Percentiles rank a stretch among this genome's conserved stretches.
Conservation (phyloP, 441 rosid genomes). For the Dalechampia spathulata region DNA sequence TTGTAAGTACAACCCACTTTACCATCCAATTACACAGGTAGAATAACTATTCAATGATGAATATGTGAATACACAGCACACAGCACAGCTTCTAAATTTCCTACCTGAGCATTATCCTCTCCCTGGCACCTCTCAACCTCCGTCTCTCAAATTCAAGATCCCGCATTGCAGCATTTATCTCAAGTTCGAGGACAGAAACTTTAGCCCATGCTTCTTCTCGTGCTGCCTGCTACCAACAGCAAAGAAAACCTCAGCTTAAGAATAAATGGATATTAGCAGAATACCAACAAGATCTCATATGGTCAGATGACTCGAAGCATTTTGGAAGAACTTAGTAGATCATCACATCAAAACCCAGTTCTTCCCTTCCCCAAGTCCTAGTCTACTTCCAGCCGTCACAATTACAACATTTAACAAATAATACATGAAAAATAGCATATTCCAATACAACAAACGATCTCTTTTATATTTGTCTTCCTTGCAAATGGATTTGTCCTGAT, state of each 20-base stretch:
- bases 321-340: not conserved
- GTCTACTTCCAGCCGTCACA: not conserved
- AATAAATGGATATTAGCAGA: constrained; percentile 11
- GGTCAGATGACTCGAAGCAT: not conserved
- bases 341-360: not conserved
- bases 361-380: not conserved
- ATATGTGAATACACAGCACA: too few relatives aligned
- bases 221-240: constrained; percentile 91
- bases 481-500: not conserved
- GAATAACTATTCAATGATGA: not conserved
- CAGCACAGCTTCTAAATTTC: constrained; percentile 7
- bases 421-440: not conserved
- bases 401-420: not conserved
- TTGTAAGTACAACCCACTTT: too few relatives aligned
- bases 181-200: constrained; percentile 84
- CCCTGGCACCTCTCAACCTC: constrained; percentile 89
- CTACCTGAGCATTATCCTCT: constrained; percentile 98
- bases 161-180: constrained; percentile 67
- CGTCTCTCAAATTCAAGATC: constrained; percentile 94
- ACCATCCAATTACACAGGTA: too few relatives aligned
- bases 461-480: not conserved
- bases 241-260: constrained; percentile 57
- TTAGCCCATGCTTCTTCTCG: constrained; percentile 98
- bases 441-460: not conserved
- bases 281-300: constrained; percentile 2